Evolutionary conservation across 108 stramenopile species (phyloP), one percentile per base, ranked within the genome.

Genomic region (Seminavis robusta): DNA sequence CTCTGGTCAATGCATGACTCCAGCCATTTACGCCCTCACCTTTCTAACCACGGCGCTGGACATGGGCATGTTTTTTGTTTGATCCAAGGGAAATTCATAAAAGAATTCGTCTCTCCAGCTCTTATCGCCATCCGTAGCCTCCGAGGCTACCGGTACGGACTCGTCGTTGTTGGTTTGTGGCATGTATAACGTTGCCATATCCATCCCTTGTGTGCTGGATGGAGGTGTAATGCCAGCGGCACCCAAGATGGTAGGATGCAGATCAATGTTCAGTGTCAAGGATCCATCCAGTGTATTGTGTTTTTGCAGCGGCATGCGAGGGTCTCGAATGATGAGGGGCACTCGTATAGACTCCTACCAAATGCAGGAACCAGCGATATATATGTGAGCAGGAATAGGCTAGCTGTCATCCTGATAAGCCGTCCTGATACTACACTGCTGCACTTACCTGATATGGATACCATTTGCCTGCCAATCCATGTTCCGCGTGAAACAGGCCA

Each of bases 401-500:
- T n/a, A n/a, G n/a, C n/a, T n/a, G n/a, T n/a, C n/a, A n/a, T n/a
- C n/a, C n/a, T n/a, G n/a, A n/a, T n/a, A n/a, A n/a, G n/a, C n/a
- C n/a, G n/a, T n/a, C n/a, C n/a, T n/a, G n/a, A n/a, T n/a, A n/a
- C n/a, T n/a, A n/a, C n/a, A n/a, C n/a, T n/a, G n/a, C n/a, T n/a
- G n/a, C n/a, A n/a, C n/a, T n/a, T n/a, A n/a, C n/a, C n/a, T n/a
- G n/a, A 33, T 40, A 68, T 8, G 85, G 65, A 63, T 80, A 80
- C 85, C 85, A 86, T 50, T 86, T 86, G n/a, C 74, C 85, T 33
- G 81, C 85, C 34, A 86, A 49, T 15, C 85, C 85, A 47, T 86
- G 84, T 41, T 76, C 79, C 2, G 71, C 77, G 41, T 76, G 76
- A 52, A 81, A 73, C 16, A 45, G 16, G 17, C 70, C 79, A 66